Percentiles rank a stretch among this genome's conserved stretches.
These are phyloP conservation scores for Dactylis glomerata DNA, from an alignment of 176 grass and related monocot genomes.

Conservation along the genomic window DNA sequence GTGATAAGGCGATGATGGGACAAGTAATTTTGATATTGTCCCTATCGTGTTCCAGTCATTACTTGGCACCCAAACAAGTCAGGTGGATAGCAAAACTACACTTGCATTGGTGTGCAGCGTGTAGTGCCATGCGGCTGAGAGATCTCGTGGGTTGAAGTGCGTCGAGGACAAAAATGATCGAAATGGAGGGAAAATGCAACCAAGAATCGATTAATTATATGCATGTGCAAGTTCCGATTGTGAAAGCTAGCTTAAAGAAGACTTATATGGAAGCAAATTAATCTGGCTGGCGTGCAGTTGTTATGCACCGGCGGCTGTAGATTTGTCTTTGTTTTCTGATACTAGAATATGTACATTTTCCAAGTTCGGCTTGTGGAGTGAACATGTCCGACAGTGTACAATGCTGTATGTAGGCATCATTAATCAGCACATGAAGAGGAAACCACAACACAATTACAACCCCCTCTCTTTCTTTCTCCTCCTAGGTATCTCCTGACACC, in stretches of 20 bases:
- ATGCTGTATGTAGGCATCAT: no score
- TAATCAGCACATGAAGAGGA: no score
- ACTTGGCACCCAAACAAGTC: background rate
- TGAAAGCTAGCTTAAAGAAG: background rate
- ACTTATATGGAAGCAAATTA: background rate
- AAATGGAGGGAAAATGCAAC: background rate
- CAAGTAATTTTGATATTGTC: constrained; percentile 4
- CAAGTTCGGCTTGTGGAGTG: no score
- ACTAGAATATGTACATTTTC: no score
- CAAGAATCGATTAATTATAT: background rate
- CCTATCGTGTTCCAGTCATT: background rate
- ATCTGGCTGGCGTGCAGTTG: background rate
- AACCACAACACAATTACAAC: no score
- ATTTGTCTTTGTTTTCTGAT: no score
- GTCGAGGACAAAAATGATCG: background rate
- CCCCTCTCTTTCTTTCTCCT: no score
- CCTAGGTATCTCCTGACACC: no score
- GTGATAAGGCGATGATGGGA: background rate
- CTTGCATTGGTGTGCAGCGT: background rate
- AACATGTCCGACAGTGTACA: no score
- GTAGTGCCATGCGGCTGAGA: background rate
- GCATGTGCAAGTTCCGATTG: background rate
- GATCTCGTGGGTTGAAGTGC: background rate
- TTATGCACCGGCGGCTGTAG: background rate
- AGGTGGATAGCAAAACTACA: background rate